These are phyloP conservation scores for Dictyostelium brefeldianum DNA, from an alignment of 78 protist genomes.

Conservation along the genomic window DNA sequence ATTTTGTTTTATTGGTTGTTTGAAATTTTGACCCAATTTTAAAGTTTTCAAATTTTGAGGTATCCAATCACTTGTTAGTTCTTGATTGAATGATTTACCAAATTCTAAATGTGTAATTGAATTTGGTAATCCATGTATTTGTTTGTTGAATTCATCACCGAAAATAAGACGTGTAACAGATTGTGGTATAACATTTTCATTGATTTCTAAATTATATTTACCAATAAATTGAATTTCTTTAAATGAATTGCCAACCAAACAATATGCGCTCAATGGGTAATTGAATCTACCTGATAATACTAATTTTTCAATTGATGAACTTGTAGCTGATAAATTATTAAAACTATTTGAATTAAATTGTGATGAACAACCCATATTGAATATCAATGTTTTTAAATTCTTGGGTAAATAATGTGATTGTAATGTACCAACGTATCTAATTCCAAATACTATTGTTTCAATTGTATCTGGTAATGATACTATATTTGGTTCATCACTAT, in stretches of 20 bases:
- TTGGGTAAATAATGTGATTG: background rate
- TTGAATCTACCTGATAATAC: slow-evolving; percentile 4
- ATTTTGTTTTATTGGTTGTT: background rate
- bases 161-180: background rate
- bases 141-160: background rate
- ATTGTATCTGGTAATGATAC: background rate
- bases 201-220: background rate
- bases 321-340: background rate
- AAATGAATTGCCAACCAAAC: slow-evolving; percentile 4
- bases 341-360: background rate
- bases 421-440: background rate
- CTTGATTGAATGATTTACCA: slow-evolving; percentile 18
- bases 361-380: background rate
- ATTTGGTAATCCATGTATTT: background rate
- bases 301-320: slow-evolving; percentile 4
- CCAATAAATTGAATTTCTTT: slow-evolving; percentile 8
- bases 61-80: background rate
- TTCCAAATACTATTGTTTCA: background rate
- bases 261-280: background rate
- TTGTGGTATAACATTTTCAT: background rate
- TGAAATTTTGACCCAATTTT: background rate
- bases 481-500: slow-evolving; percentile 16
- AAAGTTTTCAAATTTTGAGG: background rate
- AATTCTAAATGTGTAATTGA: background rate
- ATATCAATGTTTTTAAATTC: background rate